These are phyloP conservation scores for Piromyces sp. DNA, from an alignment of 192 early-diverging fungal species.

Conservation along the genomic window DNA sequence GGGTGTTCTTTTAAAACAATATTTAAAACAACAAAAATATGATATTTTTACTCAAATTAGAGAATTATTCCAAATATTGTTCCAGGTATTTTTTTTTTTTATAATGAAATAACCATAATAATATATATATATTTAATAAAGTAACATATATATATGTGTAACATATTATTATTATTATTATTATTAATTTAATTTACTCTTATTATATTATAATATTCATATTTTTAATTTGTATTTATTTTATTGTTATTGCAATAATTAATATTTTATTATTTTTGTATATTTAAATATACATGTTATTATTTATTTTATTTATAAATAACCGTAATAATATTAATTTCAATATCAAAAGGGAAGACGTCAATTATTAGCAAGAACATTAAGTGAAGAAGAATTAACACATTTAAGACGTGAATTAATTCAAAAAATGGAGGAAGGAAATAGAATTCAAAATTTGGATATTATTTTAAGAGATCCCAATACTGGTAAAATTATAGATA, in stretches of 20 bases:
- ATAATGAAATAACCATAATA: too few relatives aligned
- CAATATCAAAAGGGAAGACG: constrained; percentile 14
- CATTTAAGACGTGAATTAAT: constrained; percentile 31
- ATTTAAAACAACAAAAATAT: constrained; percentile 35
- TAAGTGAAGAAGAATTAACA: constrained; percentile 36
- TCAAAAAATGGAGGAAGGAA: constrained; percentile 29
- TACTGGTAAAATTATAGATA: neutral
- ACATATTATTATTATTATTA: too few relatives aligned
- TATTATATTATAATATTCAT: too few relatives aligned
- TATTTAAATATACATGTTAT: too few relatives aligned
- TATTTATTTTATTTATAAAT: neutral
- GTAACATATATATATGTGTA: too few relatives aligned
- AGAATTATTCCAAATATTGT: constrained; percentile 35
- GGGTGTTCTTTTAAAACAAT: constrained; percentile 24
- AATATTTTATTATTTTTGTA: neutral
- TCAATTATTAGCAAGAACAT: constrained; percentile 35
- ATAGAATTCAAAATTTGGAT: constrained; percentile 27
- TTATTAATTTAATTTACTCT: too few relatives aligned
- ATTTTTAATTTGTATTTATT: too few relatives aligned
- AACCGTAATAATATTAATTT: neutral
- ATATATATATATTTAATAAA: too few relatives aligned
- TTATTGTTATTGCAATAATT: too few relatives aligned
- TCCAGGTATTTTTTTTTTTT: constrained; percentile 8
- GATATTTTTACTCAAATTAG: constrained; percentile 24
- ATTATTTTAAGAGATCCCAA: constrained; percentile 39